Base-by-base conservation (phyloP, 352 stramenopile species). In the Phytophthora sp. region DNA sequence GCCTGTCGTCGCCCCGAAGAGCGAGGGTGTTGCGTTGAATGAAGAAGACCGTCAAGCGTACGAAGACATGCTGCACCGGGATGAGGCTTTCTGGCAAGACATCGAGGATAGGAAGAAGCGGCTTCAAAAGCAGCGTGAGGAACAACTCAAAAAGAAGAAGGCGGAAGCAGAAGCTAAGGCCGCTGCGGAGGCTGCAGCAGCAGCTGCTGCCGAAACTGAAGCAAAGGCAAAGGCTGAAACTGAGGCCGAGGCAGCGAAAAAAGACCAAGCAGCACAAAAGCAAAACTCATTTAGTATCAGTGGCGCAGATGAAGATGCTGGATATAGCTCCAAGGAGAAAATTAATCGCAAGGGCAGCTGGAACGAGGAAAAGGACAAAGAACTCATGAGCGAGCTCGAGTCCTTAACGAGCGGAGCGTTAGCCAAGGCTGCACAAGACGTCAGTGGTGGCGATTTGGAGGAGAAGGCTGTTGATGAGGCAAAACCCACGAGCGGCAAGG, bases 11-110 rank as follows among this genome's bases (percentile, higher is more conserved):
- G 51, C 51, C 10, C 77, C 82, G 0, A 81, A 85, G 31, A 85
- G 76, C 52, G 87, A 96, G 60, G 85, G 87, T 30, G 75, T 96
- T 2, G 69, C 80, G 5, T 55, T 96, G 15, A 92, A 87, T 18
- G 73, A 92, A 43, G 84, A 94, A 62, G 87, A 96, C 58, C 79
- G 82, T 11, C 82, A 94, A 45, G 85, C 85, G 26, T 96, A 96
- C 28, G 87, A 96, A 68, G 84, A 94, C 27, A 96, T 96, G 87
- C 72, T 96, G 55, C 82, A 93, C 50, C 83, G 87, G 11, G 87
- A 96, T 54, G 85, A 94, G 63, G 77, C 81, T 3, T 96, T 96
- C 54, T 96, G 87, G 87, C 77, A 74, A 13, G 87, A 94, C 26
- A 96, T 96, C 57, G 87, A 93, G 58, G 81, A 82, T 30, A 64